phyloP scores from a whole-genome alignment of 2,329 filamentous ascomycete genomes.

The Alternaria rosae region DNA sequence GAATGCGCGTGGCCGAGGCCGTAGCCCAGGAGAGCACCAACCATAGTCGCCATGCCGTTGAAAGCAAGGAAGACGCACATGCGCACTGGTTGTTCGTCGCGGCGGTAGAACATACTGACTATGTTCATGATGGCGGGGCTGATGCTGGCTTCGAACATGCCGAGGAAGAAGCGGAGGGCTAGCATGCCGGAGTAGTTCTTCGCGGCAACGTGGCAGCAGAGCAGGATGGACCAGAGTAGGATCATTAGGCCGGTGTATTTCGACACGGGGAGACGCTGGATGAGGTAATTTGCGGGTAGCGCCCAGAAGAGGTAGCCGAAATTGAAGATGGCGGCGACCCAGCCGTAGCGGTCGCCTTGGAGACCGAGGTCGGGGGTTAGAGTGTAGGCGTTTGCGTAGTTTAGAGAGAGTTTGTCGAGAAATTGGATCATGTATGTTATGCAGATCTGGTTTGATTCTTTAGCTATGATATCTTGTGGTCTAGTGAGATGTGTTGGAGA shows the following conservation, averaged over 20 bases:
- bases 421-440: conserved; percentile 58
- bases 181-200: conserved; percentile 49
- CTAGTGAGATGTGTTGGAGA: too few species aligned
- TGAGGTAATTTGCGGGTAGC: conserved; percentile 49
- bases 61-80: conserved; percentile 55
- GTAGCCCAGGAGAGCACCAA: conserved; percentile 48
- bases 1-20: conserved; percentile 43
- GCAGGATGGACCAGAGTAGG: conserved; percentile 56
- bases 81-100: conserved; percentile 51
- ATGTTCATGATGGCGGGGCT: conserved; percentile 49
- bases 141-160: conserved; percentile 49
- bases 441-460: conserved; percentile 36
- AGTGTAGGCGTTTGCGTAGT: conserved; percentile 51
- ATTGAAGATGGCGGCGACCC: conserved; percentile 55
- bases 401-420: conserved; percentile 54
- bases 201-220: conserved; percentile 52
- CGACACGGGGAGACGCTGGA: conserved; percentile 47
- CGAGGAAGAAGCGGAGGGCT: conserved; percentile 44
- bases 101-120: conserved; percentile 49
- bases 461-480: background rate
- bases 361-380: conserved; percentile 48
- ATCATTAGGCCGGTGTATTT: conserved; percentile 51
- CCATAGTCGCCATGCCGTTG: conserved; percentile 50
- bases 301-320: conserved; percentile 56
- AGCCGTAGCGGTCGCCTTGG: conserved; percentile 50